Percentiles rank a stretch among this genome's conserved stretches.
Conservation (phyloP, 306 rosid genomes). For the Gynostemma pentaphyllum region DNA sequence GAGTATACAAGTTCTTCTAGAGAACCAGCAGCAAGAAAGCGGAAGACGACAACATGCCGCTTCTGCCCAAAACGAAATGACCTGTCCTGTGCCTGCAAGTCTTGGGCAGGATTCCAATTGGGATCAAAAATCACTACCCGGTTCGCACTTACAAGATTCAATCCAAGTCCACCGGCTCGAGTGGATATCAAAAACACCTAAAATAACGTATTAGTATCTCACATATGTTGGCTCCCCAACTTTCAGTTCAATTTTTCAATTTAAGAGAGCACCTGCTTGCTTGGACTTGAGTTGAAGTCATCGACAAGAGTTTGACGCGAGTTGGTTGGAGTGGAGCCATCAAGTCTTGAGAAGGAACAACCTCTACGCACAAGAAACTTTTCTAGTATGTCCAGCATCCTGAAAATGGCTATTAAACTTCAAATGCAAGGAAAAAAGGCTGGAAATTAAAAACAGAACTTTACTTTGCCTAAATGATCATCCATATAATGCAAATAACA, state of each 20-base stretch:
- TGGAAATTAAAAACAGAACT: too few relatives aligned
- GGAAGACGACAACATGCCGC: conserved; percentile 82
- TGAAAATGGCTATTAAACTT: conserved; percentile 25
- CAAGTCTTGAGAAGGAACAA: conserved; percentile 83
- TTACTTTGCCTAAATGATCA: too few relatives aligned
- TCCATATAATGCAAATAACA: too few relatives aligned
- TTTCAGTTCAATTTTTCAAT: neutral
- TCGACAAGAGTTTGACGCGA: conserved; percentile 78
- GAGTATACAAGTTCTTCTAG: conserved; percentile 90
- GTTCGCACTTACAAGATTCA: conserved; percentile 95
- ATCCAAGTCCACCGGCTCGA: conserved; percentile 92
- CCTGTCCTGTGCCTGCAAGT: conserved; percentile 93
- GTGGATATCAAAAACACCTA: conserved; percentile 93
- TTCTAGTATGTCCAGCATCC: conserved; percentile 93
- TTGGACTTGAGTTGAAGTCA: conserved; percentile 85
- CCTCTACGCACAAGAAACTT: conserved; percentile 83
- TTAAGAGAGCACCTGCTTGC: conserved; percentile 57
- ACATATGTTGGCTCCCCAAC: neutral
- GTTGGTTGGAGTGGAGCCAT: conserved; percentile 85
- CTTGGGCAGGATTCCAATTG: conserved; percentile 98
- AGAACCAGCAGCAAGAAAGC: conserved; percentile 88
- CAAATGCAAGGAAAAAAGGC: conserved; percentile 12
- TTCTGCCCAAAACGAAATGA: conserved; percentile 92
- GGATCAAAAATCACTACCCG: conserved; percentile 95
- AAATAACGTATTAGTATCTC: conserved; percentile 16